A percentile compares a stretch with the other conserved stretches of the same genome.
Conservation (phyloP, 2,329 filamentous ascomycete species). For the Hymenoscyphus fructigenus region DNA sequence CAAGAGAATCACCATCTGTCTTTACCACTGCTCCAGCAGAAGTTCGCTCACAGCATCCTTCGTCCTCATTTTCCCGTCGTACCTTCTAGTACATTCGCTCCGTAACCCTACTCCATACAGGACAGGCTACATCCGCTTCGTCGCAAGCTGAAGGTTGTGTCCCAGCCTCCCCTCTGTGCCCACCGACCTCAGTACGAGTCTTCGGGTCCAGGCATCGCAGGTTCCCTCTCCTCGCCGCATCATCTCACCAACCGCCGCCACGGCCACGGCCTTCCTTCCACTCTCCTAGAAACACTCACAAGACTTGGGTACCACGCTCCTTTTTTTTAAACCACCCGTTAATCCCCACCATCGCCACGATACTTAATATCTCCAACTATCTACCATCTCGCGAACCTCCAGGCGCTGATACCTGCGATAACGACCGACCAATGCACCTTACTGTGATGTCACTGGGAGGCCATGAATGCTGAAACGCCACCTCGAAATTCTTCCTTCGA, state of each 20-base stretch:
- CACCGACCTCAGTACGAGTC: not conserved
- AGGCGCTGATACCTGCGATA: not conserved
- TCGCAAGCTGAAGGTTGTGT: constrained; percentile 1
- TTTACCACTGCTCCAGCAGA: no score
- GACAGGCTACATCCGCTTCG: not conserved
- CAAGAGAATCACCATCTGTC: no score
- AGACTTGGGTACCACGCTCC: not conserved
- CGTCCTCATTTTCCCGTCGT: no score
- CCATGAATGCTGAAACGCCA: not conserved
- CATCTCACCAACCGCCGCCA: not conserved
- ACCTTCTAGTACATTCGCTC: no score
- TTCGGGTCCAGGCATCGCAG: not conserved
- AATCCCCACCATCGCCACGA: not conserved
- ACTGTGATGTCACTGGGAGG: constrained; percentile 3
- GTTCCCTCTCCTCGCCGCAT: constrained; percentile 2
- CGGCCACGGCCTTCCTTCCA: not conserved
- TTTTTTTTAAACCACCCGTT: not conserved
- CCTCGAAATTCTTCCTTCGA: not conserved
- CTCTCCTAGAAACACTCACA: not conserved
- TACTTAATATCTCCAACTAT: not conserved
- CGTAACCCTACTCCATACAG: no score
- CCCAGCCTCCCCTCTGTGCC: not conserved
- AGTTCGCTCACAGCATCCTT: no score
- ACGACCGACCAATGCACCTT: not conserved
- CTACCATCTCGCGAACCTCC: not conserved